A percentile compares a stretch with the other conserved stretches of the same genome.
Conservation (phyloP, 768 basidiomycete genomes). For the Russula vinacea region DNA sequence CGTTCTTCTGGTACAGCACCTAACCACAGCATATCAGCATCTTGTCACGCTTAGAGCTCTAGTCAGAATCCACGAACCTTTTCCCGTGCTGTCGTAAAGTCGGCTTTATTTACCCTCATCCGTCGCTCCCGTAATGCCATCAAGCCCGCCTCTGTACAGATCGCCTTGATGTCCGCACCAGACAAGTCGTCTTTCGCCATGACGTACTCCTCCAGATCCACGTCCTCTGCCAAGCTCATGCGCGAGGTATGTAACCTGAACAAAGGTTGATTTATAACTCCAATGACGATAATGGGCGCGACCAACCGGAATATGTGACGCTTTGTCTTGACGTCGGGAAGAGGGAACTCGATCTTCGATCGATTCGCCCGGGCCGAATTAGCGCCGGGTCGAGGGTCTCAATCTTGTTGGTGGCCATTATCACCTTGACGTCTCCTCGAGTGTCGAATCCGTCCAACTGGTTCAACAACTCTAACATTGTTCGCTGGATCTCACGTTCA, state of each 20-base stretch:
- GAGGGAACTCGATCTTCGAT: constrained; percentile 98
- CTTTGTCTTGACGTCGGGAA: constrained; percentile 98
- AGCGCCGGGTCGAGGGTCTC: constrained; percentile 97
- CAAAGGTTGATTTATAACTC: constrained; percentile 21
- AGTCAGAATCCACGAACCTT: constrained; percentile 54
- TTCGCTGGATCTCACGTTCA: constrained; percentile 98
- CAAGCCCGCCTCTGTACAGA: constrained; percentile 97
- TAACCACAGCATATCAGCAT: constrained; percentile 35
- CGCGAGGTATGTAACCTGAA: constrained; percentile 84
- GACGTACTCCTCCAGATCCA: constrained; percentile 93
- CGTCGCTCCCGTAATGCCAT: constrained; percentile 90
- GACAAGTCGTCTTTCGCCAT: constrained; percentile 94
- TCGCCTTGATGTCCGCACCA: constrained; percentile 98
- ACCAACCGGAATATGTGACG: constrained; percentile 92
- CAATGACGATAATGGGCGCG: not conserved
- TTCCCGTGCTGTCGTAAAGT: constrained; percentile 88
- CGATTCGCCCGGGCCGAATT: constrained; percentile 97
- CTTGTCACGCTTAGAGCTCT: constrained; percentile 18
- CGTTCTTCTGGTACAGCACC: constrained; percentile 95
- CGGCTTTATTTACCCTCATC: constrained; percentile 89
- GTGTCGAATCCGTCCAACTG: constrained; percentile 99
- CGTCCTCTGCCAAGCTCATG: constrained; percentile 85
- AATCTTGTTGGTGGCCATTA: constrained; percentile 99
- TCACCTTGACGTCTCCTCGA: constrained; percentile 98
- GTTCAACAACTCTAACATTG: constrained; percentile 97